phyloP scores from a whole-genome alignment of 306 rosid genomes.

The Gastrolobium villosum region DNA sequence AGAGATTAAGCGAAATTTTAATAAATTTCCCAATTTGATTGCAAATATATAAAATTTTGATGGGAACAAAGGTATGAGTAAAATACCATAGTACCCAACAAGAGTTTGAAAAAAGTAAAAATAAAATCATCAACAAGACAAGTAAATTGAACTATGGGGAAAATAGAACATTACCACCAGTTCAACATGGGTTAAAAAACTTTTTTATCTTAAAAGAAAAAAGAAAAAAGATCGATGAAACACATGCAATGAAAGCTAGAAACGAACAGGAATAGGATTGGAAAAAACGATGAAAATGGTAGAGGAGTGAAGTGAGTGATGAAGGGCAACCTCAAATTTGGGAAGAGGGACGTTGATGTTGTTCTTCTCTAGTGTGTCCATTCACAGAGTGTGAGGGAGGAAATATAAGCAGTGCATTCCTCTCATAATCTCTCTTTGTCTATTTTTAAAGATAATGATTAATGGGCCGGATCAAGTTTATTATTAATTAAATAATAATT shows the following conservation, averaged over 20 bases:
- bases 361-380: slow-evolving; percentile 91
- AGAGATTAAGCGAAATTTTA: neutral
- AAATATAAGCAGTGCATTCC: neutral
- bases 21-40: neutral
- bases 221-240: slow-evolving; percentile 40
- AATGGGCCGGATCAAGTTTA: too few species aligned
- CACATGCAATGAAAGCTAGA: slow-evolving; percentile 37
- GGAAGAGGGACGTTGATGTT: slow-evolving; percentile 65
- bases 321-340: slow-evolving; percentile 68
- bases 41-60: neutral
- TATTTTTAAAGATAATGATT: too few species aligned
- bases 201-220: neutral
- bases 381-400: slow-evolving; percentile 53
- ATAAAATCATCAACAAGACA: neutral
- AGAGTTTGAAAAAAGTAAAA: too few species aligned
- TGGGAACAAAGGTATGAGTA: neutral
- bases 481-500: too few species aligned
- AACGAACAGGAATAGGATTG: neutral
- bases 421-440: neutral
- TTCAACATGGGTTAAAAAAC: neutral
- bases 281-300: slow-evolving; percentile 6
- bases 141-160: neutral
- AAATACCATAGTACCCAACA: too few species aligned
- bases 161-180: neutral
- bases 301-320: neutral